A percentile compares a stretch with the other conserved stretches of the same genome.
Evolutionary conservation across 495 filamentous ascomycete species (phyloP).

Genomic region (Neurospora terricola): DNA sequence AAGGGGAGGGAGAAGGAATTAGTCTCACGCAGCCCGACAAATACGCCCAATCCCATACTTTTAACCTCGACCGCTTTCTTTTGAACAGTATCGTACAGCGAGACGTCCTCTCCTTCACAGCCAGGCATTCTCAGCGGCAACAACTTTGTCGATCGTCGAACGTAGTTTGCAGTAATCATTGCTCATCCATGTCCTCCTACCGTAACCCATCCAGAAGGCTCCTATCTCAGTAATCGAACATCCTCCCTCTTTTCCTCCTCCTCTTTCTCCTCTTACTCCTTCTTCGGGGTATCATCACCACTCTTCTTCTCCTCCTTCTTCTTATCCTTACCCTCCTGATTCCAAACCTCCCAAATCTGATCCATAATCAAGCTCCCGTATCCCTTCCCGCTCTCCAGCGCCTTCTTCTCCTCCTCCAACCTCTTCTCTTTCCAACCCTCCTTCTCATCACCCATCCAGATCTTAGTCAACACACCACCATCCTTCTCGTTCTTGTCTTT

Average conservation of each 20-base stretch:
- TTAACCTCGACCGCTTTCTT: background rate
- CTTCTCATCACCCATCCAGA: slow-evolving; percentile 58
- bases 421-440: slow-evolving; percentile 67
- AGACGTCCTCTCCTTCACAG: background rate
- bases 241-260: background rate
- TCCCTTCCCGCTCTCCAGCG: slow-evolving; percentile 65
- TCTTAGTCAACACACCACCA: slow-evolving; percentile 33
- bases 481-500: slow-evolving; percentile 23
- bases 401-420: slow-evolving; percentile 58
- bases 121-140: background rate
- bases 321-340: slow-evolving; percentile 22
- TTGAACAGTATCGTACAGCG: background rate
- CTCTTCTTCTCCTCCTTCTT: slow-evolving; percentile 8
- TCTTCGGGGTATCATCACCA: slow-evolving; percentile 4
- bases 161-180: background rate
- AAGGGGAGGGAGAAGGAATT: background rate
- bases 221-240: background rate
- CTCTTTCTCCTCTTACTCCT: slow-evolving; percentile 5
- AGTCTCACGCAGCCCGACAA: background rate
- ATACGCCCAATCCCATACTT: background rate
- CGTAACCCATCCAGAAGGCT: too few species aligned
- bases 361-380: slow-evolving; percentile 76
- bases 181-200: background rate
- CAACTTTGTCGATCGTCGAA: background rate
- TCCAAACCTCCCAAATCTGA: slow-evolving; percentile 77